A percentile compares a stretch with the other conserved stretches of the same genome.
These are phyloP conservation scores for Boletus rufocinnamomeus DNA, from an alignment of 768 basidiomycete genomes.

Conservation along the genomic window DNA sequence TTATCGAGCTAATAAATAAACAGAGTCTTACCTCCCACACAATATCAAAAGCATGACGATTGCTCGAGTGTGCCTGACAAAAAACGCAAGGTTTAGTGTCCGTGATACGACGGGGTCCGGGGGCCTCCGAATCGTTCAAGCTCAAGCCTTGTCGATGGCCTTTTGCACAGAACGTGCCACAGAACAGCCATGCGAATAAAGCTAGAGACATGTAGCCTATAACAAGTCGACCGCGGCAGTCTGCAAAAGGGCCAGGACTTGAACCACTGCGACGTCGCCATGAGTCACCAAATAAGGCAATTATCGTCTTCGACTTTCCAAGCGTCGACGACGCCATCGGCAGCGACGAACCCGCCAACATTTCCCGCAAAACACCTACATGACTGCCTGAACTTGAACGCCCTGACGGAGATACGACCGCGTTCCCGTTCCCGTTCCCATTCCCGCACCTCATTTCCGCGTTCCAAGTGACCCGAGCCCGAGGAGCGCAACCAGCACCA, in stretches of 20 bases:
- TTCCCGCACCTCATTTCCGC: neutral
- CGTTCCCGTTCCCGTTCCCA: neutral
- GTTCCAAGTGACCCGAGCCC: neutral
- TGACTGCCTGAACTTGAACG: neutral
- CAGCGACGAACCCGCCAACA: neutral
- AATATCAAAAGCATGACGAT: conserved; percentile 45
- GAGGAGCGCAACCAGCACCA: neutral
- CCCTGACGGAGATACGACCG: neutral
- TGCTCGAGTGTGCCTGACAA: conserved; percentile 43
- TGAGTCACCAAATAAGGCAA: conserved; percentile 17
- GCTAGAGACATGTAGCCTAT: neutral
- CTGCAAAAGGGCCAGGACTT: neutral
- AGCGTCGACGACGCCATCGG: neutral
- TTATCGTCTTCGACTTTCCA: neutral
- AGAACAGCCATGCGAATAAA: conserved; percentile 15
- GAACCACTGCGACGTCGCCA: too few species aligned
- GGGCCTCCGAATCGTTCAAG: neutral
- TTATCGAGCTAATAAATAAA: neutral
- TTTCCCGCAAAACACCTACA: neutral
- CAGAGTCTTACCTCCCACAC: conserved; percentile 46
- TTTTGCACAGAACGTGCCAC: neutral
- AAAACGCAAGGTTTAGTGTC: conserved; percentile 32
- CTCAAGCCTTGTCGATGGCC: neutral
- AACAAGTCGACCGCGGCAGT: neutral
- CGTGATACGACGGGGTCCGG: neutral